Evolutionary conservation across 2,329 filamentous ascomycete genomes (phyloP).

Genomic region (Fusarium illudens): DNA sequence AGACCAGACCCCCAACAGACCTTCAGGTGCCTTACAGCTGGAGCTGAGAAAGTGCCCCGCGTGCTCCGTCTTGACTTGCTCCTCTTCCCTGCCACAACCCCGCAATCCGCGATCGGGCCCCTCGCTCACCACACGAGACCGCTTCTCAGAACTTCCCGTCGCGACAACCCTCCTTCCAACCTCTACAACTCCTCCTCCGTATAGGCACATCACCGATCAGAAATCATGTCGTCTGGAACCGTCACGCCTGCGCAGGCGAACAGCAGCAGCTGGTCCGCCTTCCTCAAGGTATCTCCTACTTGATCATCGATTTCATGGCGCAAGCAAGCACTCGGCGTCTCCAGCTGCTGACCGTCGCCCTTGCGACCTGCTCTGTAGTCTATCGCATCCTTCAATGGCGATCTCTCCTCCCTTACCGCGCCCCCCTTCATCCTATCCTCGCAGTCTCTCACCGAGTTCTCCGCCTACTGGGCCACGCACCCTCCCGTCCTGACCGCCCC

Average conservation of each 20-base stretch:
- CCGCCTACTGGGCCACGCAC: conserved; percentile 84
- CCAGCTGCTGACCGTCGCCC: conserved; percentile 21
- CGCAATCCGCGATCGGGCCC: conserved; percentile 40
- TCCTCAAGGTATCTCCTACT: conserved; percentile 56
- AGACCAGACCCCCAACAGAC: neutral
- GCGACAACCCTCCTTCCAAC: conserved; percentile 13
- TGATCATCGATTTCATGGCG: neutral
- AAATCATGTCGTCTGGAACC: conserved; percentile 45
- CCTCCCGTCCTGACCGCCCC: conserved; percentile 82
- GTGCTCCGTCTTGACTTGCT: conserved; percentile 18
- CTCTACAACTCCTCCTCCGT: conserved; percentile 1
- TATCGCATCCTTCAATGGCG: conserved; percentile 83
- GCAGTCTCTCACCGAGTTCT: conserved; percentile 82
- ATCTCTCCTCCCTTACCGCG: conserved; percentile 81
- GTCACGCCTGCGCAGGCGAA: conserved; percentile 48
- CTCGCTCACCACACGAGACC: conserved; percentile 33
- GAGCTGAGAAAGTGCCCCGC: conserved; percentile 20
- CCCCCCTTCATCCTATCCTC: conserved; percentile 84
- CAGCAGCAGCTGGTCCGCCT: conserved; percentile 61
- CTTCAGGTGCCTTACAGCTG: conserved; percentile 9
- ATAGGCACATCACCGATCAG: conserved; percentile 3
- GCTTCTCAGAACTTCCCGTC: conserved; percentile 22
- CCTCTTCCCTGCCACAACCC: conserved; percentile 33
- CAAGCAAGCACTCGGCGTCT: conserved; percentile 8
- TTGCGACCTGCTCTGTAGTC: conserved; percentile 56